A percentile compares a stretch with the other conserved stretches of the same genome.
Evolutionary conservation across 2,329 filamentous ascomycete species (phyloP).

Genomic region (Neonectria ditissima): DNA sequence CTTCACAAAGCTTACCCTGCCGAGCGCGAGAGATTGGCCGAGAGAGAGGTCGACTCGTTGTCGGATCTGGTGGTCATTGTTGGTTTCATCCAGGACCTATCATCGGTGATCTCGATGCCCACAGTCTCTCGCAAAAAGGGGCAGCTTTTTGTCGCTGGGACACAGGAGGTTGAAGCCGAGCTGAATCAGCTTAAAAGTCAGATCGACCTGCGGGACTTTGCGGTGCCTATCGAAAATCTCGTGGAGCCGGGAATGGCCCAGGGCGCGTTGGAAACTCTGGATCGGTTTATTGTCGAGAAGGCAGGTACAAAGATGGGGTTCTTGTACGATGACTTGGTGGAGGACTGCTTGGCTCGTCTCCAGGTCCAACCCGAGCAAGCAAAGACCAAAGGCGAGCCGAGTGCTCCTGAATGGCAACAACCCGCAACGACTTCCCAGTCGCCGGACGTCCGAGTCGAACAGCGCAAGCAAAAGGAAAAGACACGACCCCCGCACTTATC

Average conservation of each 20-base stretch:
- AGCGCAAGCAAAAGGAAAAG: conserved; percentile 57
- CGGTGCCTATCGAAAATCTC: conserved; percentile 56
- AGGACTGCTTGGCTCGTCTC: conserved; percentile 52
- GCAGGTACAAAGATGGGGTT: conserved; percentile 55
- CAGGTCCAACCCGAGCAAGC: conserved; percentile 43
- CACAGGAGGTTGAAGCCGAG: conserved; percentile 51
- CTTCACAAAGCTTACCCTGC: conserved; percentile 50
- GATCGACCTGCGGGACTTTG: conserved; percentile 55
- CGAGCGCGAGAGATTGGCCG: conserved; percentile 50
- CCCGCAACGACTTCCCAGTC: conserved; percentile 35
- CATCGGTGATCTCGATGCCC: conserved; percentile 50
- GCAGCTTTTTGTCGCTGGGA: conserved; percentile 50
- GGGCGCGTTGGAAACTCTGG: conserved; percentile 50
- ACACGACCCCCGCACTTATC: conserved; percentile 55
- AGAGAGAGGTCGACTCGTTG: conserved; percentile 51
- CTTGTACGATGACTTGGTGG: conserved; percentile 58
- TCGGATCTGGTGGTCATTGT: conserved; percentile 53
- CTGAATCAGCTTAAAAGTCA: conserved; percentile 53
- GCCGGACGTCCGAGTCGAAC: conserved; percentile 45
- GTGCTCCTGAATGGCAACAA: conserved; percentile 14
- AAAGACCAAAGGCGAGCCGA: conserved; percentile 38
- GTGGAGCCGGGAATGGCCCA: conserved; percentile 54
- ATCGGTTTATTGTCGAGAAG: conserved; percentile 53
- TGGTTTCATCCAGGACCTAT: conserved; percentile 55
- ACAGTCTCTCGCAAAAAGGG: conserved; percentile 54